Evolutionary conservation across 2,329 filamentous ascomycete genomes (phyloP).

Genomic region (Lojkania enalia): DNA sequence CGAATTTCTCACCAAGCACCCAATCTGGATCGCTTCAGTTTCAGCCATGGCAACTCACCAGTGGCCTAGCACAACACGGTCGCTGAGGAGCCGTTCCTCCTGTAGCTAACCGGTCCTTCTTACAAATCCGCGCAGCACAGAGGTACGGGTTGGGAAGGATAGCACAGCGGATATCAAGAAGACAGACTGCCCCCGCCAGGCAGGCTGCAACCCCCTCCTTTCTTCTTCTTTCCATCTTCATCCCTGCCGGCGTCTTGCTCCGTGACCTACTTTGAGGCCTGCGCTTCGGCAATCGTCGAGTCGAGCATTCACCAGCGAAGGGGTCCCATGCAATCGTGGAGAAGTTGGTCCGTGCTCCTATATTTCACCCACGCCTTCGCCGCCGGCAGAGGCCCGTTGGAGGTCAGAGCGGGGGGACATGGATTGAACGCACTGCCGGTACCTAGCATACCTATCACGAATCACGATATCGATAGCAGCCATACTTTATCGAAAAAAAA

Average conservation of each 20-base stretch:
- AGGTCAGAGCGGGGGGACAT: constrained; percentile 15
- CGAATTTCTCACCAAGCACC: constrained; percentile 1
- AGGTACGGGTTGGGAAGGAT: no score
- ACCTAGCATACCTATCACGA: background rate
- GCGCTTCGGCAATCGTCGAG: constrained; percentile 8
- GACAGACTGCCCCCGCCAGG: no score
- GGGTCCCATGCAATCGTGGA: constrained; percentile 19
- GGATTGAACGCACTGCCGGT: background rate
- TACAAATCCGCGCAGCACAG: no score
- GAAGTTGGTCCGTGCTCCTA: constrained; percentile 19
- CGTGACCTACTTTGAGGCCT: background rate
- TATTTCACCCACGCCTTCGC: constrained; percentile 7
- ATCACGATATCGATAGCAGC: constrained; percentile 14
- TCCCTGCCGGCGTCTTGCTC: background rate
- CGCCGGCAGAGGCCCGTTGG: constrained; percentile 11
- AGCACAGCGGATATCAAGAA: no score
- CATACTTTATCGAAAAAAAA: constrained; percentile 12
- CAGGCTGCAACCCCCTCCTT: no score
- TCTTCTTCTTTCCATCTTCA: no score
- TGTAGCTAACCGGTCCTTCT: constrained; percentile 1
- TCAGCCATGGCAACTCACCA: constrained; percentile 13
- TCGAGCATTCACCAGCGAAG: constrained; percentile 2
- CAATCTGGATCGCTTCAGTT: constrained; percentile 7
- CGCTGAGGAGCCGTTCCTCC: background rate
- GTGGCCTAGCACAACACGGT: no score